Evolutionary conservation across 305 asterid genomes (phyloP).

Genomic region (Euphrasia arctica): DNA sequence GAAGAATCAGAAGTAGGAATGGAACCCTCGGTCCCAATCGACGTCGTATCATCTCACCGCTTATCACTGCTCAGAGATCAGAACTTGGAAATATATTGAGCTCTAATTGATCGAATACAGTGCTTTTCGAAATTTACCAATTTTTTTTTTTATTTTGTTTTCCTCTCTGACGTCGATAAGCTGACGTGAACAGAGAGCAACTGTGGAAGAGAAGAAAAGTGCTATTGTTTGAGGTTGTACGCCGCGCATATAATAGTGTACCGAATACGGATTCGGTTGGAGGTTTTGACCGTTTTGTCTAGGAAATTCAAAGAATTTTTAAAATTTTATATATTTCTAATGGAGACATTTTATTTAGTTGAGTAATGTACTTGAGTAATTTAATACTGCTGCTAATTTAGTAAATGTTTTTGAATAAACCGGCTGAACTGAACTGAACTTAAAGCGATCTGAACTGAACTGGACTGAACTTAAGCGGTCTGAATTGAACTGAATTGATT

Average conservation of each 20-base stretch:
- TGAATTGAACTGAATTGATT: too few relatives aligned
- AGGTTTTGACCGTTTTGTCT: too few relatives aligned
- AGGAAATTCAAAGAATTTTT: too few relatives aligned
- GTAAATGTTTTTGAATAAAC: too few relatives aligned
- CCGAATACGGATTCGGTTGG: background rate
- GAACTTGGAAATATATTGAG: background rate
- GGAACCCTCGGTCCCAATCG: slow-evolving; percentile 36
- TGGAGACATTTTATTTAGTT: too few relatives aligned
- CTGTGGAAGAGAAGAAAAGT: slow-evolving; percentile 14
- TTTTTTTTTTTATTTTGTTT: background rate
- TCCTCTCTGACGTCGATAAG: slow-evolving; percentile 2
- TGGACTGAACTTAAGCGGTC: too few relatives aligned
- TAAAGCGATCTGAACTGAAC: too few relatives aligned
- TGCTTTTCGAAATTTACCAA: background rate
- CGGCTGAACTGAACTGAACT: too few relatives aligned
- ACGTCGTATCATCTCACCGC: slow-evolving; percentile 37
- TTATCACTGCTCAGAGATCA: background rate
- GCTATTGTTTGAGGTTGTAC: slow-evolving; percentile 21
- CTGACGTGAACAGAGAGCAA: background rate
- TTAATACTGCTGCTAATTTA: too few relatives aligned
- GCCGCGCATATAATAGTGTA: slow-evolving; percentile 25
- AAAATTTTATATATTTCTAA: too few relatives aligned
- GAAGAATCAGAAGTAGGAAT: slow-evolving; percentile 32
- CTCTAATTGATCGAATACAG: slow-evolving; percentile 22
- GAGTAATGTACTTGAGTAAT: too few relatives aligned